Base-by-base conservation (phyloP, 2,329 filamentous ascomycete genomes). In the Xylariaceae sp. region DNA sequence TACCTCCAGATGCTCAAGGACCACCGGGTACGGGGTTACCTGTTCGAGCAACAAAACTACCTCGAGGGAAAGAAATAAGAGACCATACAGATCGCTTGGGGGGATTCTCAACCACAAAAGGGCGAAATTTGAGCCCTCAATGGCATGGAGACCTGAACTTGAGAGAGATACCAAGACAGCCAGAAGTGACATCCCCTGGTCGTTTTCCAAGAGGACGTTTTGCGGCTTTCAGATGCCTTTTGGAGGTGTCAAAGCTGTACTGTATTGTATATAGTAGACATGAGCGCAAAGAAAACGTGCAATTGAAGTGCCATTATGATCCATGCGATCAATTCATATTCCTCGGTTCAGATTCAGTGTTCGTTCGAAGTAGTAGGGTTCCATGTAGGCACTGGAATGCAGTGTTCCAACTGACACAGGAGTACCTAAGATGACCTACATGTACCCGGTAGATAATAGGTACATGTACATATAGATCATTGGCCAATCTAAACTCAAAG, bases 41-140 rank as follows among this genome's bases (percentile, higher is more conserved):
- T 87, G 49, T 88, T 87, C 54, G 68, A 88, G 58, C 85, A 89
- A 67, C 81, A 85, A 60, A 88, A 88, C 68, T 86, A 86, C 64
- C 60, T 81, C 32, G 13, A 40, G 7, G 44, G 18, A 47, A 53
- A 44, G 43, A 50, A 42, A 50, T 51, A 47, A 40, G 31, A 33
- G 8, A 24, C 31, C 29, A 41, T 3, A 6, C n/a, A 12, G 16
- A 21, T 24, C 32, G 14, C 16, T 4, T 12, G 17, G 9, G 29
- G 31, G 3, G n/a, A 16, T 16, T 14, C 19, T 34, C 19, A 29
- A 29, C 1, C 8, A 26, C 6, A 17, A 30, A 17, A 15, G 15
- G 11, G 11, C 15, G 13, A 5, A 15, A 17, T 16, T 24, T 11
- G 9, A 14, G 15, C 9, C 18, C 29, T 38, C 26, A 27, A 34